A percentile compares a stretch with the other conserved stretches of the same genome.
These are phyloP conservation scores for Citrullus amarus DNA, from an alignment of 306 rosid genomes.

Conservation along the genomic window DNA sequence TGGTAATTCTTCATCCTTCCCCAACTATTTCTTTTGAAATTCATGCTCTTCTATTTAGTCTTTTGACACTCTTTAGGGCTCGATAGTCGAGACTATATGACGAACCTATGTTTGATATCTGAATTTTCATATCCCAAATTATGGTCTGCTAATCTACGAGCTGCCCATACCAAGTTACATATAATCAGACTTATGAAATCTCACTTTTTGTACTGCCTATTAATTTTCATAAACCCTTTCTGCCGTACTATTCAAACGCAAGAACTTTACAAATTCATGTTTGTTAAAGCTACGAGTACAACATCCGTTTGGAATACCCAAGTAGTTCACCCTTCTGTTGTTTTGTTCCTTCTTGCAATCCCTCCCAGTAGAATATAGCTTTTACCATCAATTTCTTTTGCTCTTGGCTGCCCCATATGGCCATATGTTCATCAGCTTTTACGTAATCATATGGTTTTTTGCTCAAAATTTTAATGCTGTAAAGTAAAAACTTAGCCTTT, in stretches of 20 bases:
- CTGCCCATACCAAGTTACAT: neutral
- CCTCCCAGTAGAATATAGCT: neutral
- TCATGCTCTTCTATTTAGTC: neutral
- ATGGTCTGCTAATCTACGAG: neutral
- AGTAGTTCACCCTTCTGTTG: neutral
- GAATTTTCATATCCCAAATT: neutral
- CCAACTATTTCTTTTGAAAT: neutral
- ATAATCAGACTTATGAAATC: neutral
- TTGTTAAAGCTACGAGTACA: neutral
- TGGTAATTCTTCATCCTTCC: conserved; percentile 26
- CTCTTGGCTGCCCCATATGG: neutral
- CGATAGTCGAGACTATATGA: neutral
- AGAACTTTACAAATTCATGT: neutral
- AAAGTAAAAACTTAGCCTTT: neutral
- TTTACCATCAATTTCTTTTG: neutral
- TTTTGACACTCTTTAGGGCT: neutral
- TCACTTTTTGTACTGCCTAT: neutral
- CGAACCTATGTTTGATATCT: neutral
- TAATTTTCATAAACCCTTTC: neutral
- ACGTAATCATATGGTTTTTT: neutral
- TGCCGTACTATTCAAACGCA: neutral
- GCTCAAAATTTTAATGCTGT: neutral
- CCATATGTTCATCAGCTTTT: neutral
- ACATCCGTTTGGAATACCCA: neutral
- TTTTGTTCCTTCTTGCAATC: neutral